Base-by-base conservation (phyloP, 2,329 filamentous ascomycete genomes). In the Fusarium redolens region DNA sequence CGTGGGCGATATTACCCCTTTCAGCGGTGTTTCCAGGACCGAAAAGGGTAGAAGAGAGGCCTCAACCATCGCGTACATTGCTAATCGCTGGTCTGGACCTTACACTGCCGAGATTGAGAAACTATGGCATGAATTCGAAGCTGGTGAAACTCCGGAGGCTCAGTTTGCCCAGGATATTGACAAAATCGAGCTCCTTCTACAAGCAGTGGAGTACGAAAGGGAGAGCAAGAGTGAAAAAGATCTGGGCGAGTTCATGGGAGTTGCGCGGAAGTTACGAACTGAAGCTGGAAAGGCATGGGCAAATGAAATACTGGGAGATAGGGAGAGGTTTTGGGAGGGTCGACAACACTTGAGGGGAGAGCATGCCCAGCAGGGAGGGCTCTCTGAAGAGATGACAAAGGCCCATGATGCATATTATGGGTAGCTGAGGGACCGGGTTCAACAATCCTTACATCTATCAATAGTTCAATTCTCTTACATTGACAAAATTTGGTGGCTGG, bases 141-240 rank as follows among this genome's bases (percentile, higher is more conserved):
- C 96, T 75, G 91, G 91, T 31, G 80, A 92, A 83, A 98, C 95
- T 18, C 84, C 91, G 20, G 96, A 98, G 81, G 93, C 92, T 76
- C 87, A 91, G 68, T 98, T 96, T 74, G 96, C 98, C 38, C 96
- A 99, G 80, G 96, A 98, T 81, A 90, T 99, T 63, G 96, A 99
- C 84, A 98, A 98, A 90, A 91, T 99, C 80, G 96, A 99, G 84
- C 86, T 99, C 73, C 84, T 99, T 68, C 85, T 97, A 78, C 96
- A 99, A 85, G 98, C 98, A 92, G 86, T 97, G 41, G 96, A 99
- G 82, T 99, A 99, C 78, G 96, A 99, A 88, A 92, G 92, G 76
- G 84, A 87, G 20, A 86, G 89, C 55, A 83, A 90, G 59, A 89
- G 89, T 38, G 82, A 85, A 71, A 82, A 94, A 37, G 94, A 98